These are phyloP conservation scores for Linaria vulgaris DNA, from an alignment of 257 asterid species.

Conservation along the genomic window DNA sequence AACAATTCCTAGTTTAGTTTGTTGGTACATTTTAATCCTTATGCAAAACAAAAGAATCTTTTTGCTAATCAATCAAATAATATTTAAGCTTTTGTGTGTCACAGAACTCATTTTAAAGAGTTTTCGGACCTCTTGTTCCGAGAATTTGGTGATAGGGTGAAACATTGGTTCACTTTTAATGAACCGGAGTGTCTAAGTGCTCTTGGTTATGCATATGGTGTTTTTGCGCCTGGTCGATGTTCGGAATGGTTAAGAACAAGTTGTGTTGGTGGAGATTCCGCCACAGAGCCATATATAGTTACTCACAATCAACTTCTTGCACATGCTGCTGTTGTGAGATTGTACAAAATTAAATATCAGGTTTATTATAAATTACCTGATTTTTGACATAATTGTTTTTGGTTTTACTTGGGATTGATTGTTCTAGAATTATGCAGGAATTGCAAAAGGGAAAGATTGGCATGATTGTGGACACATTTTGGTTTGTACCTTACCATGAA, in stretches of 20 bases:
- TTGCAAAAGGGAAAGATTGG: constrained; percentile 40
- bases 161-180: constrained; percentile 47
- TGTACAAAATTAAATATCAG: constrained; percentile 51
- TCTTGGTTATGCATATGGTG: constrained; percentile 31
- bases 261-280: constrained; percentile 46
- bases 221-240: constrained; percentile 50
- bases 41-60: not conserved
- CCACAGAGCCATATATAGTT: constrained; percentile 53
- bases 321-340: constrained; percentile 44
- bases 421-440: constrained; percentile 17
- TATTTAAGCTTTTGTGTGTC: too few relatives aligned
- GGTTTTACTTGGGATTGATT: too few relatives aligned
- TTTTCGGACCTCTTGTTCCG: constrained; percentile 44
- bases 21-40: not conserved
- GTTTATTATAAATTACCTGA: not conserved
- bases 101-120: constrained; percentile 41
- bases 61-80: not conserved
- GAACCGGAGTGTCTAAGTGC: constrained; percentile 34
- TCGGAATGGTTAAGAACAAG: constrained; percentile 37
- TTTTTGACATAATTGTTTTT: too few relatives aligned
- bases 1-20: not conserved
- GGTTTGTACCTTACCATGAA: constrained; percentile 33
- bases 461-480: constrained; percentile 22
- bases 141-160: constrained; percentile 51
- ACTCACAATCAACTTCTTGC: constrained; percentile 53